Evolutionary conservation across 225 moss, liverwort and hornwort genomes (phyloP), one percentile per base, ranked within the genome.

Genomic region (Physcomitrellopsis africana): DNA sequence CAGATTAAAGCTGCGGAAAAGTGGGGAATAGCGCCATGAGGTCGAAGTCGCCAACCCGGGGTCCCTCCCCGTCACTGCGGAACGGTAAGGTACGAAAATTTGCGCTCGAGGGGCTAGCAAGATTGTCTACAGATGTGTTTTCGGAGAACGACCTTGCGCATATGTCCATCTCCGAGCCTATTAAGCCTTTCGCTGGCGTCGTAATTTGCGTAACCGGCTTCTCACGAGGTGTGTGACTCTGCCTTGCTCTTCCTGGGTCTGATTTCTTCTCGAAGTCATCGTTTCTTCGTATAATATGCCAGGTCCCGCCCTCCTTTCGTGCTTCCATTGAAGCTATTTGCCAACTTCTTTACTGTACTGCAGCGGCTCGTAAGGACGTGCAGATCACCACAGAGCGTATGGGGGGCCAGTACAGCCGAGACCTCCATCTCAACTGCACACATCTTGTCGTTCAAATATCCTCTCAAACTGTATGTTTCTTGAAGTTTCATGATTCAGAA

Each of bases 391-490:
- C 81, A 62, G 85, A 88, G 83, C 69, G 79, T 41, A 70, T 88
- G 83, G 85, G 83, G 26, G 88, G 88, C 7, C 81, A 81, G 58
- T 88, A 88, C 48, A 88, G 85, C 43, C 88, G 82, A 47, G 88
- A 88, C 59, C 80, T 88, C 22, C 88, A 85, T 43, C 73, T 85
- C 67, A 85, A 88, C 76, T 88, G 88, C 83, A 88, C 85, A 24
- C 85, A 85, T 76, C 85, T 88, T 14, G 81, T 88, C 20, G 83
- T 88, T 63, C 85, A 88, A 73, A 88, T 85, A 88, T 88, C 88
- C 85, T 84, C 11, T 70, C 63, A 13, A 20, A 62, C 43, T 45
- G n/a, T 55, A 0, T 11, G 8, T 5, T 55, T 24, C 1, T 17
- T 55, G 54, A 55, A 4, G 32, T 37, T 37, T 37, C 32, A 1